Conservation (phyloP, 2,329 filamentous ascomycete genomes). For the Zymoseptoria pseudotritici region DNA sequence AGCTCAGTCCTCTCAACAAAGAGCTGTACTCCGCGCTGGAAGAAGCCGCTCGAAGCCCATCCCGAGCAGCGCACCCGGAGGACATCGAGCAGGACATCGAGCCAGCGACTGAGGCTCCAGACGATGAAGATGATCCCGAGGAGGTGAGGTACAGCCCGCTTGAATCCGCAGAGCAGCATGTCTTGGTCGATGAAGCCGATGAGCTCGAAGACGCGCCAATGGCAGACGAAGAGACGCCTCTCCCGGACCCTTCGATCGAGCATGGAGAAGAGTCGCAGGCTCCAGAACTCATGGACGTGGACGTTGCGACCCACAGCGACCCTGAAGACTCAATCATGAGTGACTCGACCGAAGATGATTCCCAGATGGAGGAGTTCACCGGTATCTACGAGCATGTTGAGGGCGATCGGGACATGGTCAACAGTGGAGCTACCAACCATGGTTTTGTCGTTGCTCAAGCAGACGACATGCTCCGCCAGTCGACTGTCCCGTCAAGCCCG, state of each 20-base stretch:
- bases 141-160: not conserved
- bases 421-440: not conserved
- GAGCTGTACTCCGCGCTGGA: not conserved
- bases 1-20: not conserved
- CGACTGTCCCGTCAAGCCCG: not conserved
- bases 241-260: not conserved
- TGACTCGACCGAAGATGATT: not conserved
- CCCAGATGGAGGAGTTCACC: not conserved
- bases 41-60: not conserved
- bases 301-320: not conserved
- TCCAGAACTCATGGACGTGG: not conserved
- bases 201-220: not conserved
- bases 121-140: not conserved
- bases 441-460: not conserved
- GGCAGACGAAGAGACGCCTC: not conserved
- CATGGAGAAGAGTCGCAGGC: not conserved
- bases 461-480: not conserved
- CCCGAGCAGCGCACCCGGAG: not conserved
- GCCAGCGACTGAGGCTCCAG: not conserved
- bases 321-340: not conserved
- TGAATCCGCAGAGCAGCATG: not conserved
- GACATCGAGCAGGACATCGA: not conserved
- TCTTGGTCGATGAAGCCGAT: not conserved
- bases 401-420: not conserved
- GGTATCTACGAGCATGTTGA: not conserved